phyloP scores from a whole-genome alignment of 208 protist species.

The Leishmania braziliensis region DNA sequence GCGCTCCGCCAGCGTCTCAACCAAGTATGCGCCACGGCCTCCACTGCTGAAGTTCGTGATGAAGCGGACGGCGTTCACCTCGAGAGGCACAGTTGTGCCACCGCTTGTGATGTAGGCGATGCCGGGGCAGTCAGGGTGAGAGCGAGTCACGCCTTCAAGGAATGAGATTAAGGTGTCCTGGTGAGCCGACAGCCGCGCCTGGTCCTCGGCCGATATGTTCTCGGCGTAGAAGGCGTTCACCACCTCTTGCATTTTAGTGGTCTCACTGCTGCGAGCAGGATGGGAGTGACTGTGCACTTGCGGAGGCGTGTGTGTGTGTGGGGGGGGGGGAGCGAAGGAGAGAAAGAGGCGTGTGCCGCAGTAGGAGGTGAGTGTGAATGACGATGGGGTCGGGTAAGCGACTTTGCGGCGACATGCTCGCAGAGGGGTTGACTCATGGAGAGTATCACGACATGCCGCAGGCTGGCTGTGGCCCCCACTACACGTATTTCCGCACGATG shows the following conservation, averaged over 20 bases:
- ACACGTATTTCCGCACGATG: neutral
- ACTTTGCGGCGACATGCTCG: neutral
- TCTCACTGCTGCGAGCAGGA: neutral
- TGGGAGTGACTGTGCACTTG: neutral
- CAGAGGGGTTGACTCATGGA: neutral
- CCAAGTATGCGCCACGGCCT: constrained; percentile 70
- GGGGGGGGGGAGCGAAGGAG: neutral
- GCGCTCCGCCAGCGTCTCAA: constrained; percentile 60
- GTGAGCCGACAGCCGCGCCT: constrained; percentile 35
- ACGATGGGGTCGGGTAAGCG: neutral
- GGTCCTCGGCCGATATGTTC: constrained; percentile 43
- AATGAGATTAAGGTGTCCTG: constrained; percentile 36
- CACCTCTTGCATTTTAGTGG: constrained; percentile 18
- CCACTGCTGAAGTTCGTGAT: constrained; percentile 88
- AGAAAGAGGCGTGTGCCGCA: neutral
- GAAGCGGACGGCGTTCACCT: constrained; percentile 86
- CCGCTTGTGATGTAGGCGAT: constrained; percentile 83
- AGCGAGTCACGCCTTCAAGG: constrained; percentile 17
- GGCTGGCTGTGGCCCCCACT: neutral
- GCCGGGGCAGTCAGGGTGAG: constrained; percentile 37
- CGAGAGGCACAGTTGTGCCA: constrained; percentile 76
- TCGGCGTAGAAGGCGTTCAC: constrained; percentile 59
- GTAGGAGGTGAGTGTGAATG: neutral
- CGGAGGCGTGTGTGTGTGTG: neutral
- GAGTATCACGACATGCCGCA: neutral